Evolutionary conservation across 345 rosid species (phyloP).

Genomic region (Lepidium africanum): DNA sequence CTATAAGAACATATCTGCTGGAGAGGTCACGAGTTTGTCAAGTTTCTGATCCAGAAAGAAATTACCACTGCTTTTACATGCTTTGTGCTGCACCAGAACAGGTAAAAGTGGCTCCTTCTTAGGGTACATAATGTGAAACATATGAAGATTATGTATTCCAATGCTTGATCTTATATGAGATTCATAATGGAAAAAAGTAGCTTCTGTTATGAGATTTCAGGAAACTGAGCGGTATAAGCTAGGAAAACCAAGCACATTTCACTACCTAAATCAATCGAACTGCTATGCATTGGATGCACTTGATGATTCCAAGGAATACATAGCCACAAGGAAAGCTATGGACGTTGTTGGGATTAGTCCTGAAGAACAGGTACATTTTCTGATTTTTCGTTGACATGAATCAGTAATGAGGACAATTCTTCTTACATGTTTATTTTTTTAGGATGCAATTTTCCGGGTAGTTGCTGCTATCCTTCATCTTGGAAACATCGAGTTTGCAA

Average conservation of each 20-base stretch:
- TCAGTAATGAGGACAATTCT: slow-evolving; percentile 13
- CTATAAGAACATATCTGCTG: slow-evolving; percentile 87
- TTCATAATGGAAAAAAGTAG: slow-evolving; percentile 4
- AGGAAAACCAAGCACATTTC: slow-evolving; percentile 77
- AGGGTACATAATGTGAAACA: background rate
- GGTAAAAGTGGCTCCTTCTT: slow-evolving; percentile 40
- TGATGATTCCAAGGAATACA: slow-evolving; percentile 74
- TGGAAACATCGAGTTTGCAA: slow-evolving; percentile 78
- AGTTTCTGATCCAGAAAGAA: slow-evolving; percentile 98
- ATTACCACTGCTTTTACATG: slow-evolving; percentile 98
- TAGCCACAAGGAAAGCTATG: slow-evolving; percentile 86
- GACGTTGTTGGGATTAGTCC: slow-evolving; percentile 78
- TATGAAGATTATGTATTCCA: background rate
- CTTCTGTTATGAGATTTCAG: slow-evolving; percentile 33
- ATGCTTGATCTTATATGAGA: slow-evolving; percentile 4
- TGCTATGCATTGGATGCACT: slow-evolving; percentile 63
- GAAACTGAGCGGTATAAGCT: slow-evolving; percentile 63
- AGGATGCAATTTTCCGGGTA: slow-evolving; percentile 57
- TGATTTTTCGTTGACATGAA: background rate
- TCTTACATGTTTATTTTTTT: slow-evolving; percentile 12
- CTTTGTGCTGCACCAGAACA: slow-evolving; percentile 88
- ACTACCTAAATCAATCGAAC: slow-evolving; percentile 84
- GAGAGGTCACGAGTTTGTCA: slow-evolving; percentile 99
- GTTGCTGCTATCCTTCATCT: slow-evolving; percentile 98
- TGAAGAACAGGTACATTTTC: slow-evolving; percentile 72